Evolutionary conservation across 2,329 filamentous ascomycete genomes (phyloP).

Genomic region (Fusarium pininemorale): DNA sequence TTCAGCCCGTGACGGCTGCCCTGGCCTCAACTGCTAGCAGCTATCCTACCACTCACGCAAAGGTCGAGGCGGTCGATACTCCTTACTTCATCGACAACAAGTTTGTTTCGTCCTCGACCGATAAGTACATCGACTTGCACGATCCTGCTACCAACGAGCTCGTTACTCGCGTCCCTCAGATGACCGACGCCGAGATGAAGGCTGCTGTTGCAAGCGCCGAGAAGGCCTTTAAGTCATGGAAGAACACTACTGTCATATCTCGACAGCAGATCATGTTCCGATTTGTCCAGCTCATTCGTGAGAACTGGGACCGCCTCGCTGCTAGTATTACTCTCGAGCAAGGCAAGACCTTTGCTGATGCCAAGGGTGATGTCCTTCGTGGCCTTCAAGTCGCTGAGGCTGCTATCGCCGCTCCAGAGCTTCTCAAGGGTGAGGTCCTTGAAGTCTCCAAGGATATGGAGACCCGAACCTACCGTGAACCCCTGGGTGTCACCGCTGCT

Average conservation of each 20-base stretch:
- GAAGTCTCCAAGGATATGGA: conserved; percentile 93
- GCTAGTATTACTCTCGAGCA: conserved; percentile 89
- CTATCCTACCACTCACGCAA: conserved; percentile 78
- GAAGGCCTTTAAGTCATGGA: conserved; percentile 80
- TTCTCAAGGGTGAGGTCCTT: conserved; percentile 83
- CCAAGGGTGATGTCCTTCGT: conserved; percentile 81
- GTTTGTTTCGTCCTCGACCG: conserved; percentile 73
- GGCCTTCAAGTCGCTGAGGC: conserved; percentile 88
- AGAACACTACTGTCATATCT: conserved; percentile 73
- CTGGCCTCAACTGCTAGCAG: conserved; percentile 64
- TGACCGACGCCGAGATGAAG: conserved; percentile 79
- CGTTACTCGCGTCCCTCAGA: conserved; percentile 84
- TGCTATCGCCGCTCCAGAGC: conserved; percentile 80
- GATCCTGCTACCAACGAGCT: conserved; percentile 89
- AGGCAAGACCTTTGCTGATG: conserved; percentile 88
- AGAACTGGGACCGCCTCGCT: conserved; percentile 86
- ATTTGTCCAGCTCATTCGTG: conserved; percentile 79
- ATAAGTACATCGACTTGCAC: conserved; percentile 80
- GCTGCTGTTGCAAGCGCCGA: conserved; percentile 79
- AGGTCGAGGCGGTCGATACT: conserved; percentile 74
- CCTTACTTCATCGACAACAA: conserved; percentile 86
- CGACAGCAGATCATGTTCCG: conserved; percentile 90
- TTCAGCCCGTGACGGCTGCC: conserved; percentile 59
- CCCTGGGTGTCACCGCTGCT: conserved; percentile 80
- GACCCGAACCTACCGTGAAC: conserved; percentile 83